Evolutionary conservation across 495 filamentous ascomycete species (phyloP).

Genomic region (Hyaloscypha finlandica): DNA sequence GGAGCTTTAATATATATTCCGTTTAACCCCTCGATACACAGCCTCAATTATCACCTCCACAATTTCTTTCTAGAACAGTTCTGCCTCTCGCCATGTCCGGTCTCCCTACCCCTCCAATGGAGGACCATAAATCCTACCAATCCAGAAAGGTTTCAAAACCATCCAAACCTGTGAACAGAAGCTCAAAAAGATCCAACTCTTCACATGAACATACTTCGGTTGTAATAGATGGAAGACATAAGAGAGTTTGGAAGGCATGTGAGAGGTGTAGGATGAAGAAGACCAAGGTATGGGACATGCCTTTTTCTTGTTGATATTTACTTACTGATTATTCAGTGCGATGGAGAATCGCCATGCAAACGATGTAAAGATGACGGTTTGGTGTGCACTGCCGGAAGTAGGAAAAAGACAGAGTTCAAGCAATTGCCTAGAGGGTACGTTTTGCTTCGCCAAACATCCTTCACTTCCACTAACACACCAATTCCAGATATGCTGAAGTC

Average conservation of each 20-base stretch:
- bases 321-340: constrained; percentile 64
- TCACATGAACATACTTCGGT: constrained; percentile 40
- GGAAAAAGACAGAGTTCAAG: constrained; percentile 62
- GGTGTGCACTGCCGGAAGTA: constrained; percentile 57
- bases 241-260: constrained; percentile 71
- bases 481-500: constrained; percentile 54
- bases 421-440: constrained; percentile 54
- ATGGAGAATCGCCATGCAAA: constrained; percentile 67
- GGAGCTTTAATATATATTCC: constrained; percentile 14
- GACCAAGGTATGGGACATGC: constrained; percentile 55
- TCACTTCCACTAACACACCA: not conserved
- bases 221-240: constrained; percentile 52
- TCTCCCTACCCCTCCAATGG: constrained; percentile 31
- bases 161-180: constrained; percentile 25
- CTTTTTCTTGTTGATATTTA: not conserved
- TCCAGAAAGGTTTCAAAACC: constrained; percentile 25
- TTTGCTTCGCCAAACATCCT: not conserved
- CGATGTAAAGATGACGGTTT: constrained; percentile 64
- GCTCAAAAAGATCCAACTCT: constrained; percentile 34
- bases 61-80: constrained; percentile 3
- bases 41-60: constrained; percentile 5
- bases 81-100: constrained; percentile 22
- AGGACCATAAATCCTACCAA: constrained; percentile 28
- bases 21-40: not conserved
- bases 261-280: constrained; percentile 74